Percentiles rank a stretch among this genome's conserved stretches.
These are phyloP conservation scores for Penicillium freii DNA, from an alignment of 2,329 filamentous ascomycete species.

Conservation along the genomic window DNA sequence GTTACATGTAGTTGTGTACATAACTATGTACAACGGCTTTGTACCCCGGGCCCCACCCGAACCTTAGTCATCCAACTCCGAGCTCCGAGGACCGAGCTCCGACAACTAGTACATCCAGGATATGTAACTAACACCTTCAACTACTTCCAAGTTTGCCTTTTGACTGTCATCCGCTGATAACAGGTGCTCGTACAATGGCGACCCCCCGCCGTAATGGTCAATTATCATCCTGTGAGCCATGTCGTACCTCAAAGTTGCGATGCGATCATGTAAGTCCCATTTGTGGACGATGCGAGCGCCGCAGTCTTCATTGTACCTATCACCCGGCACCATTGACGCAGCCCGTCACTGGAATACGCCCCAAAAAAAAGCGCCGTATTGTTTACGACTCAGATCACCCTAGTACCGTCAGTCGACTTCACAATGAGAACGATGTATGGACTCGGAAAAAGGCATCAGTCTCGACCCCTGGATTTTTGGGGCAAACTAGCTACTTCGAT, in stretches of 20 bases:
- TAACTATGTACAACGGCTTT: too few species aligned
- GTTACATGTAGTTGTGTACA: too few species aligned
- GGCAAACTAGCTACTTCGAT: slow-evolving; percentile 21
- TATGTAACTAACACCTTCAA: not conserved
- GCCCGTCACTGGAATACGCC: not conserved
- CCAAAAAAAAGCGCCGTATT: not conserved
- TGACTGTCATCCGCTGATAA: not conserved
- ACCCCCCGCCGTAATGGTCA: slow-evolving; percentile 7
- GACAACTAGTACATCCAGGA: too few species aligned
- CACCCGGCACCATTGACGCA: slow-evolving; percentile 3
- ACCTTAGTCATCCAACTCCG: not conserved
- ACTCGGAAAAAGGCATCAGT: not conserved
- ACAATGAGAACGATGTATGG: not conserved
- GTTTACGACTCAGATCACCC: not conserved
- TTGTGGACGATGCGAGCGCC: slow-evolving; percentile 4
- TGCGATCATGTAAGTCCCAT: slow-evolving; percentile 20
- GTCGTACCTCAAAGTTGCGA: slow-evolving; percentile 26
- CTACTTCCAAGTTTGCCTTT: not conserved
- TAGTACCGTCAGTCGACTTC: not conserved
- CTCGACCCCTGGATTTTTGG: slow-evolving; percentile 13
- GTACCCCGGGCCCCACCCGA: not conserved
- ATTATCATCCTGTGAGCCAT: slow-evolving; percentile 25
- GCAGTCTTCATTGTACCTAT: slow-evolving; percentile 1
- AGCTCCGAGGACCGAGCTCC: not conserved
- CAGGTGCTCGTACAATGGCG: not conserved